Percentiles rank a stretch among this genome's conserved stretches.
Evolutionary conservation across 202 grass and related monocot species (phyloP).

Genomic region (Zoysia matrella): DNA sequence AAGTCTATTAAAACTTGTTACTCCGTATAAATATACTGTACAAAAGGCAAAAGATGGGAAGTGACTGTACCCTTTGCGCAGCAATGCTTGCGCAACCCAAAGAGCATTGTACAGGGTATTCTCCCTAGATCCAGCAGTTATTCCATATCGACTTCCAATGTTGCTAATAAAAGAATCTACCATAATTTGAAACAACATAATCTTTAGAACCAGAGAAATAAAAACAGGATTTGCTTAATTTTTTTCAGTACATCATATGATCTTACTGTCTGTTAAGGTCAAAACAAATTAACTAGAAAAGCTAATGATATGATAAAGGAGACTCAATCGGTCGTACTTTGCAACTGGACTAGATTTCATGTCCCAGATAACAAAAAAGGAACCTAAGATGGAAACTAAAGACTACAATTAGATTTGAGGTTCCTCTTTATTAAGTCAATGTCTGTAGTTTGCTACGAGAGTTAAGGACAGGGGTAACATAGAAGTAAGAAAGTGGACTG

Average conservation of each 20-base stretch:
- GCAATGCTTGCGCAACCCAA: slow-evolving; percentile 85
- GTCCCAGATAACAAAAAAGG: not conserved
- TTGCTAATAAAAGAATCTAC: slow-evolving; percentile 73
- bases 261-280: not conserved
- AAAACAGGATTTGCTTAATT: slow-evolving; percentile 41
- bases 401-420: slow-evolving; percentile 3
- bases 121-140: slow-evolving; percentile 78
- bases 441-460: not conserved
- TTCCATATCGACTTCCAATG: slow-evolving; percentile 90
- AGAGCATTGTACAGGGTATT: slow-evolving; percentile 96
- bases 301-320: slow-evolving; percentile 18
- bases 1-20: too few relatives aligned
- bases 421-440: not conserved
- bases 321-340: not conserved
- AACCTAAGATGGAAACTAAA: not conserved
- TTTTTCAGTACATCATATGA: not conserved
- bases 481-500: slow-evolving; percentile 13
- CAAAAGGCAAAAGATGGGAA: not conserved
- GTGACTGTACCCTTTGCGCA: slow-evolving; percentile 81
- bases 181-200: slow-evolving; percentile 40
- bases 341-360: not conserved
- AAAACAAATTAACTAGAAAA: slow-evolving; percentile 35
- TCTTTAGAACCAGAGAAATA: slow-evolving; percentile 24
- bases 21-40: too few relatives aligned
- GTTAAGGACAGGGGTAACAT: not conserved